Base-by-base conservation (phyloP, 192 early-diverging fungal genomes). In the Dissophora ornata region DNA sequence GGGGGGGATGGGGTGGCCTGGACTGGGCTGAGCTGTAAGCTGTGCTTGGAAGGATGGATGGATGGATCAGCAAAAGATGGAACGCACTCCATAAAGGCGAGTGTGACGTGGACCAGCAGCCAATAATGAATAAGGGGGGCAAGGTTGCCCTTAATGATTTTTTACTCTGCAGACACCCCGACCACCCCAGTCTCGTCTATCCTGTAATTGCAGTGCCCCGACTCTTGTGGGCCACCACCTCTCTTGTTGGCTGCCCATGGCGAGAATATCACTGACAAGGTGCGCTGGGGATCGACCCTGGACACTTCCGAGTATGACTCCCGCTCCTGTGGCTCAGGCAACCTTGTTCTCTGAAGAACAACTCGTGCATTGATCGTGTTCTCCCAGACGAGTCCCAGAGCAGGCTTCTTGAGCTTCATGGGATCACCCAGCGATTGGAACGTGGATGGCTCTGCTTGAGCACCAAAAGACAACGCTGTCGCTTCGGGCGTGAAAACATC, bases 341-440 rank as follows among this genome's bases (percentile, higher is more conserved):
- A 24, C 12, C 73, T 40, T 24, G 63, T 65, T 10, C 73, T n/a
- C 46, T 77, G 73, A n/a, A 93, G 44, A 61, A 86, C 75, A 1
- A 95, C 67, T 8, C 93, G 84, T 1, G 83, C 81, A 62, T 92
- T 92, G 34, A 94, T 81, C 19, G 85, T 83, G 57, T 90, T 93
- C 15, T 91, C 83, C 94, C 93, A 94, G 15, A 85, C 63, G 24
- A 90, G 57, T 0, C 94, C 94, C 46, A 95, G 67, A 9, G 87
- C 85, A 3, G 94, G 92, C 26, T 86, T 84, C 67, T 90, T 93
- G 49, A 38, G 57, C 71, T 74, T 81, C 54, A 21, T 68, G 30
- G 71, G 62, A 68, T 41, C 67, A n/a, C 3, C 28, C 63, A 52
- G 38, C n/a, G 19, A 25, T 45, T 36, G 50, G 30, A 53, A 70